Conservation (phyloP, 345 rosid genomes). For the Kernera saxatilis region DNA sequence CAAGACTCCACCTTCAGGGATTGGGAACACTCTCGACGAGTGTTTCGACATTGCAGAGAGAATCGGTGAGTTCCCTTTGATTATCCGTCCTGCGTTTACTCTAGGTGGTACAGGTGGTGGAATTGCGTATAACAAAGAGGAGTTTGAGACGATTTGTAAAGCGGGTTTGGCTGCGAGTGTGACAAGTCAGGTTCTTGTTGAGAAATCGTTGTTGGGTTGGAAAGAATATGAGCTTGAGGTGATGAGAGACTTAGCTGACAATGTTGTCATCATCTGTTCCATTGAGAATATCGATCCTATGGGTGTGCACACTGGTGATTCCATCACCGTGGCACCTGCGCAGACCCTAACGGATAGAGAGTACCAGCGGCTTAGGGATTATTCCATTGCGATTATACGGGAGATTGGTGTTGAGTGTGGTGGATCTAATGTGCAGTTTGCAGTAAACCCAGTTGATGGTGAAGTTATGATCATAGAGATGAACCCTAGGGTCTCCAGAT, state of each 20-base stretch:
- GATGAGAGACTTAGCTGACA: constrained; percentile 96
- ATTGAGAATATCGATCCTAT: constrained; percentile 96
- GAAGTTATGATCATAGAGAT: constrained; percentile 98
- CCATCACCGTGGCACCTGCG: constrained; percentile 97
- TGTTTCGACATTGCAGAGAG: constrained; percentile 62
- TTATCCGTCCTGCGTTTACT: constrained; percentile 92
- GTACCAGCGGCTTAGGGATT: constrained; percentile 90
- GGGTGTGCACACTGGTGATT: constrained; percentile 99
- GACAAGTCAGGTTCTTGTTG: constrained; percentile 85
- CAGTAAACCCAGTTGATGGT: constrained; percentile 89
- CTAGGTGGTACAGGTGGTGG: constrained; percentile 98
- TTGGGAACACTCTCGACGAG: constrained; percentile 76
- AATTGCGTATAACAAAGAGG: constrained; percentile 90
- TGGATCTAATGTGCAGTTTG: constrained; percentile 97
- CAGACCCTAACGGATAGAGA: constrained; percentile 95
- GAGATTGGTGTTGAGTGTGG: constrained; percentile 99
- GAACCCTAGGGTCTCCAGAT: constrained; percentile 97
- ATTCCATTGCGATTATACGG: constrained; percentile 76
- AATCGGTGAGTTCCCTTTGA: constrained; percentile 93
- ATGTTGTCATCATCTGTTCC: constrained; percentile 93
- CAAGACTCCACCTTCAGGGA: constrained; percentile 92
- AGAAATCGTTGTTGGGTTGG: constrained; percentile 95
- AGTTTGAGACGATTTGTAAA: constrained; percentile 80
- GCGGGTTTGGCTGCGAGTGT: constrained; percentile 84
- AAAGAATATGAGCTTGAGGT: constrained; percentile 97